These are phyloP conservation scores for Emydomyces testavorans DNA, from an alignment of 2,329 filamentous ascomycete species.

Conservation along the genomic window DNA sequence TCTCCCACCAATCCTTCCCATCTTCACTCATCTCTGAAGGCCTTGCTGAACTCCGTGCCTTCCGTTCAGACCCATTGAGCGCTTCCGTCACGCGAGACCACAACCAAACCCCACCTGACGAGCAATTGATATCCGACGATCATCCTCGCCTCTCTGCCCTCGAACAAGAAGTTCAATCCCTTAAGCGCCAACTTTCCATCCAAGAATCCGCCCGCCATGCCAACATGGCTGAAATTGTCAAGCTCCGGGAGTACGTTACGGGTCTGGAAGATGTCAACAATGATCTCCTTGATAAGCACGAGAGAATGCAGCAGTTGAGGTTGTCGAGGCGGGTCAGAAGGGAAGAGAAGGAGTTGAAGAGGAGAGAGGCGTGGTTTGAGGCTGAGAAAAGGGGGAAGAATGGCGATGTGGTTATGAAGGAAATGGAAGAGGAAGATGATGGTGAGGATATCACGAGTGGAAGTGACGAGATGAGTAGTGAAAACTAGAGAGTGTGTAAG, in stretches of 20 bases:
- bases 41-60: slow-evolving; percentile 29
- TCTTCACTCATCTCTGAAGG: slow-evolving; percentile 31
- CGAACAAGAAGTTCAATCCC: slow-evolving; percentile 30
- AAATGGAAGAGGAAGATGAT: slow-evolving; percentile 30
- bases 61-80: slow-evolving; percentile 17
- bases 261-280: slow-evolving; percentile 30
- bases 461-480: slow-evolving; percentile 30
- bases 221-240: slow-evolving; percentile 27
- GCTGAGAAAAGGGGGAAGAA: slow-evolving; percentile 36
- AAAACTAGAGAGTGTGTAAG: slow-evolving; percentile 15
- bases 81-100: slow-evolving; percentile 15
- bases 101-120: slow-evolving; percentile 6
- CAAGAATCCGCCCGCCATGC: slow-evolving; percentile 28
- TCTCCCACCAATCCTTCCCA: slow-evolving; percentile 32
- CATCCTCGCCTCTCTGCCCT: slow-evolving; percentile 25
- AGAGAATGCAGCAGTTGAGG: slow-evolving; percentile 25
- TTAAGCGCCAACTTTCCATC: slow-evolving; percentile 26
- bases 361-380: slow-evolving; percentile 35
- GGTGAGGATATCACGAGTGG: slow-evolving; percentile 21
- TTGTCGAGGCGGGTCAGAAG: slow-evolving; percentile 28
- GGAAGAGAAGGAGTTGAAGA: slow-evolving; percentile 31
- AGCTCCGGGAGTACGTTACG: slow-evolving; percentile 28
- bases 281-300: slow-evolving; percentile 32
- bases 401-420: slow-evolving; percentile 30
- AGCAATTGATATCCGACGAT: slow-evolving; percentile 9